Evolutionary conservation across 495 filamentous ascomycete genomes (phyloP), one percentile per base, ranked within the genome.

Genomic region (Penicillium alfredii): DNA sequence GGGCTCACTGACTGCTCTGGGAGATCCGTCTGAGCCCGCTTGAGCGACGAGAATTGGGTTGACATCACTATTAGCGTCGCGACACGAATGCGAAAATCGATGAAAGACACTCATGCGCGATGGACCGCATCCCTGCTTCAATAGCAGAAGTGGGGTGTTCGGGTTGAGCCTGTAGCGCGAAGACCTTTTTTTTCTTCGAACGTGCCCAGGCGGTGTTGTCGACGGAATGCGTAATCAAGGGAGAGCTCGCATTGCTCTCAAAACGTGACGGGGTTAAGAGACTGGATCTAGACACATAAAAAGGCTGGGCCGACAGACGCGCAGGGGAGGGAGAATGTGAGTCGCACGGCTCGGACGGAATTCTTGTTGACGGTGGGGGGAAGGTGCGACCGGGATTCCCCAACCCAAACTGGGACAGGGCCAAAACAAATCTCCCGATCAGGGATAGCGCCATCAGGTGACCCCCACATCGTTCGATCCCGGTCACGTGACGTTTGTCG

Each of bases 11-110:
- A 60, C 33, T 73, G 60, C 23, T 66, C 52, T 6, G 68, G 51
- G 45, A 83, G 68, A 53, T 85, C 82, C 57, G 78, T 81, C 49
- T 82, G 74, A 42, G 78, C 67, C 62, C 80, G 77, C 49, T 74
- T 76, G 47, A 84, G 56, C 19, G 63, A 53, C 31, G 62, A 50
- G 41, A 58, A 44, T 33, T 65, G 50, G 47, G 38, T 54, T 39
- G 63, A 60, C 64, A 69, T 69, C 51, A 60, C 56, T 58, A 46
- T 49, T 38, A 49, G 22, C 40, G 49, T 36, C 33, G 44, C 37
- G 40, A 44, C 42, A 47, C 40, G 53, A 59, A 62, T 59, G 56
- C 42, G 33, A 58, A 33, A 45, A 53, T 25, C 45, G 56, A 55
- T 41, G 35, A 40, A 35, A 40, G 33, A 50, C 35, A 44, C 30